phyloP scores from a whole-genome alignment of 2,329 filamentous ascomycete species.

The Juglanconis juglandina region DNA sequence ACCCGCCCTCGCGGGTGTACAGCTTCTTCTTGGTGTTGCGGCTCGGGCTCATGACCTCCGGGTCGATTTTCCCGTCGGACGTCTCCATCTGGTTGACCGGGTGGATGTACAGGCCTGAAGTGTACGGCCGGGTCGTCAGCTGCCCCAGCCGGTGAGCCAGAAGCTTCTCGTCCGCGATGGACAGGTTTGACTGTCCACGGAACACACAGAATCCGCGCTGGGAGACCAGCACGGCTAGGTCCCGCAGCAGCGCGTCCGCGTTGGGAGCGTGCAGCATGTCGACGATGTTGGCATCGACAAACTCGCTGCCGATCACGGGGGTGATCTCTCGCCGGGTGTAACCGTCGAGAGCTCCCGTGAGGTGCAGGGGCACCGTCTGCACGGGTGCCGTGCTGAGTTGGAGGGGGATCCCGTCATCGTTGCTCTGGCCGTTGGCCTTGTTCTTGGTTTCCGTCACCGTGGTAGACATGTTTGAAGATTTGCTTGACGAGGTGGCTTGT shows the following conservation, averaged over 20 bases:
- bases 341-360: too few relatives aligned
- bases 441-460: too few relatives aligned
- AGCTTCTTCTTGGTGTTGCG: constrained; percentile 38
- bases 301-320: constrained; percentile 32
- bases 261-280: constrained; percentile 54
- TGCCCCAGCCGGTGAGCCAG: constrained; percentile 59
- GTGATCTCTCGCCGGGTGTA: constrained; percentile 23
- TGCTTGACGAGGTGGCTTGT: too few relatives aligned
- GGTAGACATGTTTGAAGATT: too few relatives aligned
- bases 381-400: too few relatives aligned
- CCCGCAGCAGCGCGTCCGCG: constrained; percentile 53
- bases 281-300: constrained; percentile 37
- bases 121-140: constrained; percentile 53
- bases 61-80: constrained; percentile 40
- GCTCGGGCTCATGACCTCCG: constrained; percentile 62
- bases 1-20: too few relatives aligned
- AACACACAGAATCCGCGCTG: constrained; percentile 69
- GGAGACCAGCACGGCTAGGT: constrained; percentile 58
- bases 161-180: constrained; percentile 63
- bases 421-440: too few relatives aligned
- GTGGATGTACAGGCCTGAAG: constrained; percentile 58
- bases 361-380: too few relatives aligned
- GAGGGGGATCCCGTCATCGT: too few relatives aligned
- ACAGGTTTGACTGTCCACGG: constrained; percentile 58
- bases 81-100: constrained; percentile 55